A percentile compares a stretch with the other conserved stretches of the same genome.
Conservation (phyloP, 805 yeast species). For the Wickerhamiella shivajii region DNA sequence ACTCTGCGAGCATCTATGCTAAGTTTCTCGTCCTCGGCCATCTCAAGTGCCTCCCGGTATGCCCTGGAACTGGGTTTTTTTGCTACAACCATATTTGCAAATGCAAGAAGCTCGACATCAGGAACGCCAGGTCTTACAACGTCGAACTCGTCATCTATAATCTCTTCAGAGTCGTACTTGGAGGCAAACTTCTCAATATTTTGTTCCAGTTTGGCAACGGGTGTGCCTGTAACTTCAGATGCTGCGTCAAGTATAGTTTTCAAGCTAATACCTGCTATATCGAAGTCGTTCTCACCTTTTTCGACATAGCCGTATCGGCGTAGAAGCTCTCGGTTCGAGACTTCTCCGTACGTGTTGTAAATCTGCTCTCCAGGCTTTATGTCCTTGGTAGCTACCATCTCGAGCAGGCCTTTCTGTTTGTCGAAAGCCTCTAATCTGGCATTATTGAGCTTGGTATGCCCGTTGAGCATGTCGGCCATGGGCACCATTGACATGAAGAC, state of each 20-base stretch:
- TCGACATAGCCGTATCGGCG: constrained; percentile 90
- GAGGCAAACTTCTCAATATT: constrained; percentile 7
- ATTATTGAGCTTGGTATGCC: constrained; percentile 64
- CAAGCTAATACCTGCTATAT: constrained; percentile 63
- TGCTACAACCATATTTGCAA: constrained; percentile 8
- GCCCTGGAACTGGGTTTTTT: constrained; percentile 10
- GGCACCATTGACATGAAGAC: constrained; percentile 78
- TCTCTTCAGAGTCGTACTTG: constrained; percentile 11
- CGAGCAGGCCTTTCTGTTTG: constrained; percentile 27
- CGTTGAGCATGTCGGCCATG: constrained; percentile 78
- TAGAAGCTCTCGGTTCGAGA: constrained; percentile 79
- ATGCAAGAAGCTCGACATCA: constrained; percentile 13
- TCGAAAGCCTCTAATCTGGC: constrained; percentile 48
- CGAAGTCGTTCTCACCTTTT: constrained; percentile 50
- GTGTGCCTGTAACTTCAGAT: constrained; percentile 12
- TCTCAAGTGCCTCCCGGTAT: constrained; percentile 5
- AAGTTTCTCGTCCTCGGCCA: constrained; percentile 12
- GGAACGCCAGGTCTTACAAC: constrained; percentile 10
- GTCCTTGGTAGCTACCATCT: constrained; percentile 54
- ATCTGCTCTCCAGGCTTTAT: constrained; percentile 60
- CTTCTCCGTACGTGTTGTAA: constrained; percentile 79
- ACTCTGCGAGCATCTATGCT: constrained; percentile 10
- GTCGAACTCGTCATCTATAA: constrained; percentile 9
- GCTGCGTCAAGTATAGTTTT: constrained; percentile 29
- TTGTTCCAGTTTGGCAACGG: neutral